Evolutionary conservation across 1,284 basidiomycete genomes (phyloP).

Genomic region (Cutaneotrichosporon spelunceum): DNA sequence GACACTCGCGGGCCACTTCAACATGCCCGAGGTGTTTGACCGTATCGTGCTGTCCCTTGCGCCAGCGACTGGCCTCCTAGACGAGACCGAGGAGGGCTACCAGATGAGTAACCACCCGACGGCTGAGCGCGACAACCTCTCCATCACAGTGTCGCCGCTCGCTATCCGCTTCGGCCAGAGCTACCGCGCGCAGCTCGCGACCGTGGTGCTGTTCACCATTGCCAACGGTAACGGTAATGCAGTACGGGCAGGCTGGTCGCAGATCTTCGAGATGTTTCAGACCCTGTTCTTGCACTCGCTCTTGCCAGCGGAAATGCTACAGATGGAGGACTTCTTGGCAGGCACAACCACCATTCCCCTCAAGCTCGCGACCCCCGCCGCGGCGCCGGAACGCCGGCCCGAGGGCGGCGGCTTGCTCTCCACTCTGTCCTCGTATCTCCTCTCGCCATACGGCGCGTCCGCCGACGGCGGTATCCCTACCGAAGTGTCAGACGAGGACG

Average conservation of each 20-base stretch:
- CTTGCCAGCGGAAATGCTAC: conserved; percentile 79
- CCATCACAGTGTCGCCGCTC: conserved; percentile 83
- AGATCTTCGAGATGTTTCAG: conserved; percentile 98
- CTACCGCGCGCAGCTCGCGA: conserved; percentile 93
- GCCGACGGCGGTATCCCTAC: conserved; percentile 65
- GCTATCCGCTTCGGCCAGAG: conserved; percentile 93
- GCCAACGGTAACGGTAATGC: conserved; percentile 96
- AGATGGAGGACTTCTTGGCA: conserved; percentile 94
- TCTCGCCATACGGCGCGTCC: conserved; percentile 82
- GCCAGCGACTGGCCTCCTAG: conserved; percentile 76
- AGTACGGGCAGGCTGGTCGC: conserved; percentile 86
- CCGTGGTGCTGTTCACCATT: conserved; percentile 95
- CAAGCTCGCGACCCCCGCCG: conserved; percentile 64
- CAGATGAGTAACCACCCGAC: conserved; percentile 79
- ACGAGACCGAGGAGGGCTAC: conserved; percentile 64
- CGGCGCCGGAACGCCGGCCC: conserved; percentile 62
- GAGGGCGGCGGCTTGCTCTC: conserved; percentile 92
- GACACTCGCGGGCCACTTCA: conserved; percentile 82
- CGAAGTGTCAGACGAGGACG: conserved; percentile 78
- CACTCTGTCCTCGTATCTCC: conserved; percentile 89
- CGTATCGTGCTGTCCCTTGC: conserved; percentile 90
- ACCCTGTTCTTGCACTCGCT: conserved; percentile 92
- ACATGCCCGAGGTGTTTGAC: conserved; percentile 92
- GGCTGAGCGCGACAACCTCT: conserved; percentile 87
- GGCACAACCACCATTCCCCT: conserved; percentile 84